Conservation (phyloP, 352 stramenopile species). For the Thalassiosira mediterranea region DNA sequence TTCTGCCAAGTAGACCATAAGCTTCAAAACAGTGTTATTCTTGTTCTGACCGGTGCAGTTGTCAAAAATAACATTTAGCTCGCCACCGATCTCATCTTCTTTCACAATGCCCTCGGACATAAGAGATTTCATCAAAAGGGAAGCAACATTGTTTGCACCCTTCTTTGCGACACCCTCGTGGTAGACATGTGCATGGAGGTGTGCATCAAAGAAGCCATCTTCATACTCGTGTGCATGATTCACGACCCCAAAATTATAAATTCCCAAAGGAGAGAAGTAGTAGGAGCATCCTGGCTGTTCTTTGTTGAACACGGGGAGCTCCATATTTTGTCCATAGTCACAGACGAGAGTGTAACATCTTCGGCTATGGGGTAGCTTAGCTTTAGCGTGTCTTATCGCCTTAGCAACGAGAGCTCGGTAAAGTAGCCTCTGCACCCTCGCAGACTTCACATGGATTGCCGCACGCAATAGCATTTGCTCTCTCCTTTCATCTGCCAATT, state of each 20-base stretch:
- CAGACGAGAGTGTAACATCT: constrained; percentile 24
- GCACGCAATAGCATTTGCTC: constrained; percentile 16
- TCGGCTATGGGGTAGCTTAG: constrained; percentile 4
- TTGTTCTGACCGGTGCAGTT: constrained; percentile 55
- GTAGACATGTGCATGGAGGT: constrained; percentile 54
- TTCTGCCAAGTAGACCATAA: constrained; percentile 15
- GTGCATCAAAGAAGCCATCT: not conserved
- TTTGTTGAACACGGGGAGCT: constrained; percentile 22
- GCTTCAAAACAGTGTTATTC: constrained; percentile 12
- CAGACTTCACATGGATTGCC: constrained; percentile 18
- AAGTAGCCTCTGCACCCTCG: constrained; percentile 2
- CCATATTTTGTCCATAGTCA: constrained; percentile 52
- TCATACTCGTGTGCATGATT: constrained; percentile 31
- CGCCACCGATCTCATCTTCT: constrained; percentile 13
- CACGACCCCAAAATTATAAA: constrained; percentile 47
- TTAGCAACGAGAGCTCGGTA: not conserved
- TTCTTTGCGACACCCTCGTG: constrained; percentile 45
- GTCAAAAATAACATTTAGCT: constrained; percentile 48
- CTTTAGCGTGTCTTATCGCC: constrained; percentile 18
- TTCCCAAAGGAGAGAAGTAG: constrained; percentile 37
- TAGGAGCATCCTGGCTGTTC: constrained; percentile 41
- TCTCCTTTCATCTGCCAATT: not conserved
- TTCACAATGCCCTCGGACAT: not conserved
- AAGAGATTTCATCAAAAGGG: constrained; percentile 42
- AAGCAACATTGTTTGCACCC: constrained; percentile 45